Evolutionary conservation across 345 rosid genomes (phyloP).

Genomic region (Pelargonium nanum): DNA sequence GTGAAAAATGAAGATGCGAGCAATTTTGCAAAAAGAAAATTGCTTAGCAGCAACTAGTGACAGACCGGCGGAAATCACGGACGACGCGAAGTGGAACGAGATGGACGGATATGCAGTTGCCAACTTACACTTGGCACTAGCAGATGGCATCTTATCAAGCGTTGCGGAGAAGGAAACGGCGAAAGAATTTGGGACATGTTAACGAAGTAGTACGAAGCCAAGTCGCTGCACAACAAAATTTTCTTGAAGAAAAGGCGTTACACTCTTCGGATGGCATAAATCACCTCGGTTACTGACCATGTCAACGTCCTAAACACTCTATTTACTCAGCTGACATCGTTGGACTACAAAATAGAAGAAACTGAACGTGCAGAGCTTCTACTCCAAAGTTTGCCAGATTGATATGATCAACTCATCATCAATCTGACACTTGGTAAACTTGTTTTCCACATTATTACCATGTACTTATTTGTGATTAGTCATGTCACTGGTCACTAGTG

Average conservation of each 20-base stretch:
- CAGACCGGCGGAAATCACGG: neutral
- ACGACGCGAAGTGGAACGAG: constrained; percentile 6
- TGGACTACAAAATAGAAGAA: neutral
- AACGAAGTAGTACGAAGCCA: constrained; percentile 2
- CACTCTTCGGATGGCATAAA: neutral
- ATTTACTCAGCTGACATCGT: constrained; percentile 2
- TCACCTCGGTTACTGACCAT: neutral
- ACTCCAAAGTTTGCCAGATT: constrained; percentile 5
- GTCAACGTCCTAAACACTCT: constrained; percentile 4
- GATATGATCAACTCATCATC: constrained; percentile 3
- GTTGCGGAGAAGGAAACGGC: constrained; percentile 4
- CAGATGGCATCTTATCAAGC: constrained; percentile 3
- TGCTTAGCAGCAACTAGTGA: neutral
- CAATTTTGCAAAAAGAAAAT: neutral
- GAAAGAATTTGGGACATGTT: constrained; percentile 5
- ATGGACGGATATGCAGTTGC: constrained; percentile 7
- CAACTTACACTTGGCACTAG: constrained; percentile 5
- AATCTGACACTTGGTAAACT: neutral
- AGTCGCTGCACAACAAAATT: constrained; percentile 2
- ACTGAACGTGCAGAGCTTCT: constrained; percentile 2
- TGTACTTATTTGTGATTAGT: too few relatives aligned
- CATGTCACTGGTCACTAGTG: too few relatives aligned
- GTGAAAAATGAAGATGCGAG: neutral
- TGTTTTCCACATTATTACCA: too few relatives aligned
- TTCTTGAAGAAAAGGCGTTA: constrained; percentile 3